These are phyloP conservation scores for Aspergillus brunneoviolaceus DNA, from an alignment of 2,329 filamentous ascomycete genomes.

Conservation along the genomic window DNA sequence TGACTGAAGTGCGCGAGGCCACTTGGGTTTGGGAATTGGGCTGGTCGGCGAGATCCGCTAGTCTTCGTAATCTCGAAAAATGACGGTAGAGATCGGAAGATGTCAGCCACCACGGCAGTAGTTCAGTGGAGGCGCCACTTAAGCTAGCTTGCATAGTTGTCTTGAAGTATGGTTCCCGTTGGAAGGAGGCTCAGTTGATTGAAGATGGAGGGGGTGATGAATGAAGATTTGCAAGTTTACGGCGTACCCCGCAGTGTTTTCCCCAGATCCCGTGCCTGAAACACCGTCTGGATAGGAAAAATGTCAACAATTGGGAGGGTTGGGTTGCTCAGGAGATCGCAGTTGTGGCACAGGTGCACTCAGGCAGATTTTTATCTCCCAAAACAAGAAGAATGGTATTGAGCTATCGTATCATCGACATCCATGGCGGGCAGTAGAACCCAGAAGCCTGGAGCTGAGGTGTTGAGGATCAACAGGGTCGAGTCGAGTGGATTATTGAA, in stretches of 20 bases:
- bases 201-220: background rate
- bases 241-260: conserved; percentile 1
- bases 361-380: background rate
- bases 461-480: background rate
- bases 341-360: background rate
- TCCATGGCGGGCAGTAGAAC: background rate
- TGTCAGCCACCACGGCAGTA: background rate
- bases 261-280: conserved; percentile 2
- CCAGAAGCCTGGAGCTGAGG: background rate
- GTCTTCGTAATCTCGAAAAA: too few relatives aligned
- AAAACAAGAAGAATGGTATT: background rate
- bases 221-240: background rate
- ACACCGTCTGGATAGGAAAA: background rate
- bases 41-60: too few relatives aligned
- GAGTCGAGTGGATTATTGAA: background rate
- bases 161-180: background rate
- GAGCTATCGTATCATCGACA: background rate
- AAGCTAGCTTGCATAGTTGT: too few relatives aligned
- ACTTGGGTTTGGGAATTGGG: too few relatives aligned
- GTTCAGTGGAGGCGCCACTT: background rate
- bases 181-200: background rate
- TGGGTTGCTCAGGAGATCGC: background rate
- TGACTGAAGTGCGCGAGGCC: too few relatives aligned
- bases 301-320: background rate
- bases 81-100: too few relatives aligned